Evolutionary conservation across 208 protist species (phyloP).

Genomic region (Trichomonas vaginalis): DNA sequence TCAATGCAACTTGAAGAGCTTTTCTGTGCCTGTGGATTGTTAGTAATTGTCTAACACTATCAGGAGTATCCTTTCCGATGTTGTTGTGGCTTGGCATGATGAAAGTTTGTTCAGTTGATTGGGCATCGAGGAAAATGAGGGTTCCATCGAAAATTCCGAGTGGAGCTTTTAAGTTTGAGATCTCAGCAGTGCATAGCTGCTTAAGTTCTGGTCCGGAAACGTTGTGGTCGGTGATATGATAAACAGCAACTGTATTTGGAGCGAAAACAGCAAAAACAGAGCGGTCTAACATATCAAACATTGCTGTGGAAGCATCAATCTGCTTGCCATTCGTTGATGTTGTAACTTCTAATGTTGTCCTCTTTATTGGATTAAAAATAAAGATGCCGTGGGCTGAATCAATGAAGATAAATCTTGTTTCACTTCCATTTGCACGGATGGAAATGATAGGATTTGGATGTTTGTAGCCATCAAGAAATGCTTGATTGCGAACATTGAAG

Average conservation of each 20-base stretch:
- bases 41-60: neutral
- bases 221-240: neutral
- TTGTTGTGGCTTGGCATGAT: neutral
- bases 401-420: conserved; percentile 2
- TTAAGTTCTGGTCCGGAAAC: neutral
- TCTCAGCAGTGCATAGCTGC: neutral
- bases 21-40: neutral
- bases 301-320: neutral
- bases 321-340: neutral
- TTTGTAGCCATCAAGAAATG: neutral
- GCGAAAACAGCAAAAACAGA: neutral
- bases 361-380: neutral
- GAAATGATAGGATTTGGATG: neutral
- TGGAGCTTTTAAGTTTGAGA: neutral
- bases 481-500: neutral
- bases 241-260: neutral
- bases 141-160: neutral
- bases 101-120: neutral
- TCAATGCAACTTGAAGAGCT: neutral
- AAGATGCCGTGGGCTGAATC: neutral
- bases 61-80: neutral
- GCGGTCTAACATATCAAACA: neutral
- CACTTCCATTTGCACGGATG: neutral
- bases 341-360: neutral
- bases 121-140: neutral